Evolutionary conservation across 768 basidiomycete genomes (phyloP).

Genomic region (Lyophyllum atratum): DNA sequence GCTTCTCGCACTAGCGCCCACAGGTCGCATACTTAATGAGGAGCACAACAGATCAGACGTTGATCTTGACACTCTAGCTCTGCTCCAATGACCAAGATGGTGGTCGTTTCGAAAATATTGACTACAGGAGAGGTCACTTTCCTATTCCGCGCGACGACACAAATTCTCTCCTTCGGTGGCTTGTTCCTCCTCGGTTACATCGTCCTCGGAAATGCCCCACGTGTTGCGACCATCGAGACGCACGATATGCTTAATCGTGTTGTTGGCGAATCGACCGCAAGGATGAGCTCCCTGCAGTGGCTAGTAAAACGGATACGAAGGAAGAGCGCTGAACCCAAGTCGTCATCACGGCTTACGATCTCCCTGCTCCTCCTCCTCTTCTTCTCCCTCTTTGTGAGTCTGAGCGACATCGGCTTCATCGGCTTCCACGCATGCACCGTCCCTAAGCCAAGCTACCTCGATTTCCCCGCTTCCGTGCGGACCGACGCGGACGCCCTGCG

Average conservation of each 20-base stretch:
- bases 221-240: not conserved
- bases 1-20: too few species aligned
- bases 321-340: not conserved
- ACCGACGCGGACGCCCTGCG: not conserved
- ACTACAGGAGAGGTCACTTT: not conserved
- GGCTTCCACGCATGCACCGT: not conserved
- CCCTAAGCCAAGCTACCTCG: not conserved
- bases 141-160: not conserved
- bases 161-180: not conserved
- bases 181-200: not conserved
- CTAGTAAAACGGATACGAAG: not conserved
- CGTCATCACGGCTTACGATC: not conserved
- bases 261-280: not conserved
- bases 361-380: not conserved
- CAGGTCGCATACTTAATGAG: too few species aligned
- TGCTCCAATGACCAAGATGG: not conserved
- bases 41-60: too few species aligned
- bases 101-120: not conserved
- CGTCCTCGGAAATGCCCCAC: not conserved
- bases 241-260: not conserved
- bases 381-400: not conserved
- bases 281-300: not conserved
- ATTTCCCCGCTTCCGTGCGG: not conserved
- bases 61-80: too few species aligned
- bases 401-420: not conserved